Evolutionary conservation across 371 early-diverging fungal species (phyloP).

Genomic region (Umbelopsis sp.): DNA sequence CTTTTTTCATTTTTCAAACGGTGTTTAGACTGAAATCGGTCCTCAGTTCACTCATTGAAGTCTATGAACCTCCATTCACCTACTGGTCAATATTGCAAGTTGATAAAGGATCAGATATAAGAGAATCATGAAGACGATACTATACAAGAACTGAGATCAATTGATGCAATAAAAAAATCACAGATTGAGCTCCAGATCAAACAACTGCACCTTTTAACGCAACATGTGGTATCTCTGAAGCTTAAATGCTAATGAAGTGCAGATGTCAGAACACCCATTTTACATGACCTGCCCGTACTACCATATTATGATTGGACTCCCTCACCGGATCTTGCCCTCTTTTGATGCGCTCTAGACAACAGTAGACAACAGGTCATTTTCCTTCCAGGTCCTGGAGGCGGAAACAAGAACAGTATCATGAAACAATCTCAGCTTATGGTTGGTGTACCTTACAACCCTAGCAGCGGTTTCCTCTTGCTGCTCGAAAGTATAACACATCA

Average conservation of each 20-base stretch:
- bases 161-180: no score
- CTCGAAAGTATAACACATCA: conserved; percentile 7
- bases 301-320: neutral
- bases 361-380: neutral
- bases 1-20: no score
- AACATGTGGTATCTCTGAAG: neutral
- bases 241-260: neutral
- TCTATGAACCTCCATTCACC: no score
- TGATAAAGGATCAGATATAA: no score
- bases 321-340: no score
- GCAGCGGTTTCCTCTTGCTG: conserved; percentile 18
- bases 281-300: conserved; percentile 15
- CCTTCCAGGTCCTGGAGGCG: neutral
- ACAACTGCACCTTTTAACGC: no score
- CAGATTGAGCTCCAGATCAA: no score
- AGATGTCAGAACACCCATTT: neutral
- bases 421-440: neutral
- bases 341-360: neutral
- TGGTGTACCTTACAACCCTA: conserved; percentile 5
- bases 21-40: no score
- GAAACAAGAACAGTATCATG: neutral
- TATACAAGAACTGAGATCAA: no score
- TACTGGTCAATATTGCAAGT: no score
- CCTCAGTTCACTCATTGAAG: no score
- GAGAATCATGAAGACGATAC: no score